Evolutionary conservation across 306 rosid genomes (phyloP).

Genomic region (Quercus gilva): DNA sequence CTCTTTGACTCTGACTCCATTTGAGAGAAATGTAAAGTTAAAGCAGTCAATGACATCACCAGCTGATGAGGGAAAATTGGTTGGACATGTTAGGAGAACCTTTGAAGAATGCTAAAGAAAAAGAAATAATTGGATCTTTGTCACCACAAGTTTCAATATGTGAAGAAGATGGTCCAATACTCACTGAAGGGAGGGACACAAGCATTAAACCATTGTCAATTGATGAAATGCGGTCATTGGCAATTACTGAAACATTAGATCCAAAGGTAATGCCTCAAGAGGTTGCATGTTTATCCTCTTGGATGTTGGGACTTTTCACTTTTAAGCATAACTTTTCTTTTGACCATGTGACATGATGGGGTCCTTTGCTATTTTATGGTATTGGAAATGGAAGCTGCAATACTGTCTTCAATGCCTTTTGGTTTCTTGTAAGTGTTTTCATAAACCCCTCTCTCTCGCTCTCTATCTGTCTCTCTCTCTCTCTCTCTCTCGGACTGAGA

Average conservation of each 20-base stretch:
- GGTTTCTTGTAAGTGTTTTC: not conserved
- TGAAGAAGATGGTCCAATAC: conserved; percentile 9
- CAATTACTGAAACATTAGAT: conserved; percentile 26
- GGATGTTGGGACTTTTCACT: not conserved
- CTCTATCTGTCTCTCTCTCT: not conserved
- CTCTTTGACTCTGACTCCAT: too few species aligned
- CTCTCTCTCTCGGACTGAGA: too few species aligned
- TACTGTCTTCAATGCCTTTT: not conserved
- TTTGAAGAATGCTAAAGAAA: conserved; percentile 44
- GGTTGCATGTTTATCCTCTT: conserved; percentile 1
- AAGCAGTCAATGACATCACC: conserved; percentile 17
- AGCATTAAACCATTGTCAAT: conserved; percentile 29
- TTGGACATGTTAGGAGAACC: conserved; percentile 23
- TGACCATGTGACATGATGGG: not conserved
- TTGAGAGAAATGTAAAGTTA: too few species aligned
- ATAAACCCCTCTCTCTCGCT: not conserved
- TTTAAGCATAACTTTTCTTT: not conserved
- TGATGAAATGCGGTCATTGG: conserved; percentile 38
- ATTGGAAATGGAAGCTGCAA: not conserved
- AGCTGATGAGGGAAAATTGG: conserved; percentile 23
- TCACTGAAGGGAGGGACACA: conserved; percentile 25
- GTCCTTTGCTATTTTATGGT: not conserved
- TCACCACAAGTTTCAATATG: conserved; percentile 46
- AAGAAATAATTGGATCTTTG: conserved; percentile 46
- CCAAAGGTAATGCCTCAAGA: conserved; percentile 34